Conservation (phyloP, 441 rosid species). For the Euphorbia celastroides region DNA sequence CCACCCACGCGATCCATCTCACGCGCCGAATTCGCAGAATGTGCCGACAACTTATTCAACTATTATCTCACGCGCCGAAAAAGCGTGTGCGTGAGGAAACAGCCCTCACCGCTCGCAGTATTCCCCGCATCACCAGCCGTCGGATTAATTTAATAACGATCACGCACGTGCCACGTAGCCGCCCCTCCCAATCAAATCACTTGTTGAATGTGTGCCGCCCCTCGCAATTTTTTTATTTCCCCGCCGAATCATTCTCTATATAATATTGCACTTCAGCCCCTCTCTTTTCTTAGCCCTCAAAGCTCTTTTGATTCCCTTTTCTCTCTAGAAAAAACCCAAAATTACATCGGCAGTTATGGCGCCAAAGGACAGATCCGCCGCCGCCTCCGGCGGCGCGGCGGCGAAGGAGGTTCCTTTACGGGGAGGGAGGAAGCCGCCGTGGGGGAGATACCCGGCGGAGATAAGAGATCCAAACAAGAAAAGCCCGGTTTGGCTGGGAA, state of each 20-base stretch:
- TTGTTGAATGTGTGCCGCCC: slow-evolving; percentile 31
- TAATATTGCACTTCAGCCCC: not conserved
- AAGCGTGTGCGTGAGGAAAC: not conserved
- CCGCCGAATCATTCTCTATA: slow-evolving; percentile 13
- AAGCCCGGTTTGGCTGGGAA: slow-evolving; percentile 76
- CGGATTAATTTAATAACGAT: slow-evolving; percentile 10
- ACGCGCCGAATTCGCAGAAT: slow-evolving; percentile 6
- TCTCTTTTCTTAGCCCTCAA: not conserved
- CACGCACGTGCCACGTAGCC: slow-evolving; percentile 35
- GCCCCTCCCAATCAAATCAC: slow-evolving; percentile 35
- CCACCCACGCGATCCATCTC: slow-evolving; percentile 8
- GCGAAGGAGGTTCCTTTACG: slow-evolving; percentile 49
- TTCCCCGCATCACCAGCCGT: slow-evolving; percentile 21
- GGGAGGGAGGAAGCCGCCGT: slow-evolving; percentile 80
- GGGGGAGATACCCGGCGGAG: slow-evolving; percentile 91
- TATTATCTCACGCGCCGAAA: not conserved
- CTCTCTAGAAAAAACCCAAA: not conserved
- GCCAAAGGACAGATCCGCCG: slow-evolving; percentile 27
- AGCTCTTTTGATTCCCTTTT: not conserved
- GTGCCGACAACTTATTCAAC: slow-evolving; percentile 13
- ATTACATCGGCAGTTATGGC: slow-evolving; percentile 26
- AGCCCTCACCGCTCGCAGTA: not conserved
- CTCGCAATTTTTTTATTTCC: not conserved
- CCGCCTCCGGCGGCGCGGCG: not conserved
- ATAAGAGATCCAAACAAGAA: slow-evolving; percentile 75